Conservation (phyloP, 371 early-diverging fungal genomes). For the Dichotomocladium elegans region DNA sequence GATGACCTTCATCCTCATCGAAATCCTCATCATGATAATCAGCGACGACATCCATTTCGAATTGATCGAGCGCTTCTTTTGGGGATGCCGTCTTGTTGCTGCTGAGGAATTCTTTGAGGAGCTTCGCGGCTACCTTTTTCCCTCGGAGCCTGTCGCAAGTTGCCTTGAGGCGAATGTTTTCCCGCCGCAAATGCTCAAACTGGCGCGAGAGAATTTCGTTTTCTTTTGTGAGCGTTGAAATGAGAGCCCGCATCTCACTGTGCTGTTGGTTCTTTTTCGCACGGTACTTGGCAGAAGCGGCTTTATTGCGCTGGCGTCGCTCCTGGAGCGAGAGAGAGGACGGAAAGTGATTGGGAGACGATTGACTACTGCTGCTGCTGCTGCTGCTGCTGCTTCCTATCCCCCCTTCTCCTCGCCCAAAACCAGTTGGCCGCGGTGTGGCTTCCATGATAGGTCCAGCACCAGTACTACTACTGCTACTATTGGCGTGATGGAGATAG, state of each 20-base stretch:
- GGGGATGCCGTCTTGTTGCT: background rate
- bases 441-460: background rate
- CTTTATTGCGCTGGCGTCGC: conserved; percentile 56
- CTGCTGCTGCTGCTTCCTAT: too few relatives aligned
- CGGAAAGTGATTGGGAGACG: too few relatives aligned
- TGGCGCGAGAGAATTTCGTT: conserved; percentile 47
- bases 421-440: background rate
- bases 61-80: background rate
- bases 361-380: too few relatives aligned
- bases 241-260: conserved; percentile 52
- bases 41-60: conserved; percentile 4
- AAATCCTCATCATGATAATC: conserved; percentile 11
- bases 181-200: conserved; percentile 42
- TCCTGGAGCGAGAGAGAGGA: conserved; percentile 51
- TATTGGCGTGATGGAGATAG: background rate
- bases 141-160: conserved; percentile 51
- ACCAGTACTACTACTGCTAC: background rate
- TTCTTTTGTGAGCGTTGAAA: conserved; percentile 42
- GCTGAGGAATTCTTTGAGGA: conserved; percentile 39
- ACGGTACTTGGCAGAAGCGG: conserved; percentile 63
- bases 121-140: conserved; percentile 53
- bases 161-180: conserved; percentile 43
- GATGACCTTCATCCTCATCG: background rate
- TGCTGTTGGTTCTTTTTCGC: conserved; percentile 61
- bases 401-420: too few relatives aligned